Evolutionary conservation across 1,139 yeast genomes (phyloP).

Genomic region (Geotrichum carabidarum): DNA sequence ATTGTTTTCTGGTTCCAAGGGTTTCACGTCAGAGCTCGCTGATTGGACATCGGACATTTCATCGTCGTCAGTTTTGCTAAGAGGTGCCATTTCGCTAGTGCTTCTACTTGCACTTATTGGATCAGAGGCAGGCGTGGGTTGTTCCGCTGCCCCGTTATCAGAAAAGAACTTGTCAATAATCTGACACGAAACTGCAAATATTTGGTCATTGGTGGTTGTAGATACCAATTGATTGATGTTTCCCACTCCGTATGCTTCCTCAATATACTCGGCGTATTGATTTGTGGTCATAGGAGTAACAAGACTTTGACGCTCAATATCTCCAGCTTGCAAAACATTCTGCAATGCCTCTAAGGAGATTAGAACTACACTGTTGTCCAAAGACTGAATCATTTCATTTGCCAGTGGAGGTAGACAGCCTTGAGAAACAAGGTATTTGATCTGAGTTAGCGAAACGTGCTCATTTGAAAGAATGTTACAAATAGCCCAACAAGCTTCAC

Average conservation of each 20-base stretch:
- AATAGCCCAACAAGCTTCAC: slow-evolving; percentile 99
- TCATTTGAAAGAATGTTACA: slow-evolving; percentile 95
- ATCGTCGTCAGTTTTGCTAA: neutral
- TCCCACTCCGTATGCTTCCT: slow-evolving; percentile 98
- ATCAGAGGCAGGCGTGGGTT: neutral
- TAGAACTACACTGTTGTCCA: slow-evolving; percentile 87
- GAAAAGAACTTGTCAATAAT: slow-evolving; percentile 83
- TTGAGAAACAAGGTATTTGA: slow-evolving; percentile 83
- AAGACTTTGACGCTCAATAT: slow-evolving; percentile 75
- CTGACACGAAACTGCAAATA: slow-evolving; percentile 81
- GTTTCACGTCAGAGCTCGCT: neutral
- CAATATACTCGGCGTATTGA: slow-evolving; percentile 84
- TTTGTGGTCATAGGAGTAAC: slow-evolving; percentile 44
- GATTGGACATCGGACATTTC: neutral
- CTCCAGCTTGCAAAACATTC: slow-evolving; percentile 90
- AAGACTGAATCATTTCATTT: slow-evolving; percentile 69
- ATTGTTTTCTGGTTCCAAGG: neutral
- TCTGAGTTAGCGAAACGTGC: slow-evolving; percentile 68
- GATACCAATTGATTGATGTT: slow-evolving; percentile 86
- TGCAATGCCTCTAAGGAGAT: slow-evolving; percentile 93
- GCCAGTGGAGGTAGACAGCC: slow-evolving; percentile 97
- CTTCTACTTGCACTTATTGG: neutral
- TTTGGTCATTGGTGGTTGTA: slow-evolving; percentile 79
- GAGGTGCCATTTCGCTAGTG: neutral
- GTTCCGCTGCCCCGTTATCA: neutral